Base-by-base conservation (phyloP, 2,329 filamentous ascomycete species). In the Ustilaginoidea virens region DNA sequence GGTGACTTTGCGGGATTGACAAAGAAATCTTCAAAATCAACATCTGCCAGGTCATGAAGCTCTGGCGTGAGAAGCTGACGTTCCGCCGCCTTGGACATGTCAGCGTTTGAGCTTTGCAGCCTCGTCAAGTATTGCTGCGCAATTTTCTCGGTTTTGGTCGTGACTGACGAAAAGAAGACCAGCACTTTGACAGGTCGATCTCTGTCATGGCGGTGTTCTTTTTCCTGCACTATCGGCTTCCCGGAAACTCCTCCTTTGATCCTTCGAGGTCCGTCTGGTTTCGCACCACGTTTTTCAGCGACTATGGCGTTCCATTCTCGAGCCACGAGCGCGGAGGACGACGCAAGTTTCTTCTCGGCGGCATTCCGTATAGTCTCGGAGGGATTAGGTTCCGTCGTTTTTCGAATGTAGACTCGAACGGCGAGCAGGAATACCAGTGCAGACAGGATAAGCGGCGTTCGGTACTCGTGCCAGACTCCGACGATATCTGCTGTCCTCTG, bases 1-100 rank as follows among this genome's bases (percentile, higher is more conserved):
- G 57, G 49, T 5, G 58, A 46, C 47, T 80, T 80, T 0, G 86
- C 83, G 1, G 74, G 69, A 3, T 66, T 69, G 33, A 92, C 73
- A 47, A 96, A 96, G 53, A 79, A 93, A 46, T 94, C 85, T 43
- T 98, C 87, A 42, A 87, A 81, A 43, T 96, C 87, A 30, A 92
- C 68, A 36, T 93, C 76, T 3, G 86, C 75, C 16, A 96, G 58
- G 44, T 96, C 83, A 33, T 80, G 61, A 8, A 83, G 52, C 44
- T 79, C 61, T 1, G 82, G 74, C 21, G 68, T 56, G 1, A 64
- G 46, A 37, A 67, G 68, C 5, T 44, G 43, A 17, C 51, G 52
- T 4, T 44, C 45, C 0, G 50, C 46, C 11, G 51, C 46, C 28
- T 42, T 40, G 7, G 51, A 44, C 8, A 79, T 55, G 10, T 58